These are phyloP conservation scores for Solanum etuberosum DNA, from an alignment of 257 asterid genomes.

Conservation along the genomic window DNA sequence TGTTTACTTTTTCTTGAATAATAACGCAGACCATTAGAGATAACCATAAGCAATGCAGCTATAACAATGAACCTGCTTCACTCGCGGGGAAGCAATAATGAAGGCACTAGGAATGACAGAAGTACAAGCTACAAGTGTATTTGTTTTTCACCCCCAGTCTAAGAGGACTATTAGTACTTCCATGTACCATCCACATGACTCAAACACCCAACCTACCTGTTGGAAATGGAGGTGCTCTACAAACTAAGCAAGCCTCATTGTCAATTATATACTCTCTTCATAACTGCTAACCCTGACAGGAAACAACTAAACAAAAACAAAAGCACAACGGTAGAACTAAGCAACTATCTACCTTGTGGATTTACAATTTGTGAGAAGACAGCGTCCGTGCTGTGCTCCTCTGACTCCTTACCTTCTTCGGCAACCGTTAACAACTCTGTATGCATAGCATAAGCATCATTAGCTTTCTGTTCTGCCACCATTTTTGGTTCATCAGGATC, in stretches of 20 bases:
- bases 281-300: neutral
- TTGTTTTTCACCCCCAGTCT: neutral
- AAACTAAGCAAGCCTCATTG: neutral
- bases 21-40: neutral
- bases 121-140: neutral
- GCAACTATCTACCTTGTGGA: conserved; percentile 22
- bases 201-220: neutral
- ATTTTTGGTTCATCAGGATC: conserved; percentile 20
- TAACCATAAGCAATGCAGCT: neutral
- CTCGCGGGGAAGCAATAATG: neutral
- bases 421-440: conserved; percentile 17
- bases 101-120: neutral
- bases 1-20: neutral
- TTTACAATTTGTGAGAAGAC: conserved; percentile 18
- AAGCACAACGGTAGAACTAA: neutral
- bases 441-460: conserved; percentile 21
- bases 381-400: neutral
- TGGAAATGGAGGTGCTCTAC: neutral
- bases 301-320: neutral
- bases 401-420: conserved; percentile 12
- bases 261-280: neutral
- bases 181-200: neutral
- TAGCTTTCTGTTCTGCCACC: conserved; percentile 25
- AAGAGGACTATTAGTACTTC: neutral
- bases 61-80: neutral